Evolutionary conservation across 108 stramenopile species (phyloP).

Genomic region (Aurantiochytrium sp.): DNA sequence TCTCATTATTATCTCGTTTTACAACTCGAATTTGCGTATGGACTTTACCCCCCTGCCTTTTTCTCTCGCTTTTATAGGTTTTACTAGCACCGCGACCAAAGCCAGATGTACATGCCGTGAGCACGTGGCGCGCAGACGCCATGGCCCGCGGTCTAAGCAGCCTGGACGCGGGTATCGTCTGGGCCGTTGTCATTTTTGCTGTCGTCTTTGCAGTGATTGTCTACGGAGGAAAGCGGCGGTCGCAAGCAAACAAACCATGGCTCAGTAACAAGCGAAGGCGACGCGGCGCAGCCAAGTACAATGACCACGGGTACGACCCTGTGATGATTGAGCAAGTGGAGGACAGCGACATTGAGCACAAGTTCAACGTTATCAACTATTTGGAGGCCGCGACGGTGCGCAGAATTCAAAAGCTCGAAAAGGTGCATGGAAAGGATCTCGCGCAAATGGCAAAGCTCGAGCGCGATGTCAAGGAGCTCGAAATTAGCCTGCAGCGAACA

Average conservation of each 20-base stretch:
- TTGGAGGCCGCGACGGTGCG: not conserved
- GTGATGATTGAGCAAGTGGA: not conserved
- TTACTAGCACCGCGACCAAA: too few relatives aligned
- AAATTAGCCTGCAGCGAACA: not conserved
- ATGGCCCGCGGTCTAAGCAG: too few relatives aligned
- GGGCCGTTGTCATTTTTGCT: not conserved
- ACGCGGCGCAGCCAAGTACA: not conserved
- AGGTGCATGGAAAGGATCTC: not conserved
- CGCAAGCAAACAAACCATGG: not conserved
- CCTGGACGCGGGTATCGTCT: not conserved
- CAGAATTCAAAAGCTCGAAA: not conserved
- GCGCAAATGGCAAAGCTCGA: not conserved
- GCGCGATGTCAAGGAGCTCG: not conserved
- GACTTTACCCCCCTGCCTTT: too few relatives aligned
- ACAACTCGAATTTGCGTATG: too few relatives aligned
- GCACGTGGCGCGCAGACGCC: too few relatives aligned
- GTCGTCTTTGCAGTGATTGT: not conserved
- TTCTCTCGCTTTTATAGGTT: too few relatives aligned
- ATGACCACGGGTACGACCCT: not conserved
- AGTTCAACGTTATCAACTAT: not conserved
- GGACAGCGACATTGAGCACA: not conserved
- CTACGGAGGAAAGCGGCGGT: not conserved
- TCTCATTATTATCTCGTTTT: rapidly evolving
- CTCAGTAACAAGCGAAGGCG: not conserved
- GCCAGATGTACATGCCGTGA: too few relatives aligned